A percentile compares a stretch with the other conserved stretches of the same genome.
These are phyloP conservation scores for Heteromeles arbutifolia DNA, from an alignment of 306 rosid genomes.

Conservation along the genomic window DNA sequence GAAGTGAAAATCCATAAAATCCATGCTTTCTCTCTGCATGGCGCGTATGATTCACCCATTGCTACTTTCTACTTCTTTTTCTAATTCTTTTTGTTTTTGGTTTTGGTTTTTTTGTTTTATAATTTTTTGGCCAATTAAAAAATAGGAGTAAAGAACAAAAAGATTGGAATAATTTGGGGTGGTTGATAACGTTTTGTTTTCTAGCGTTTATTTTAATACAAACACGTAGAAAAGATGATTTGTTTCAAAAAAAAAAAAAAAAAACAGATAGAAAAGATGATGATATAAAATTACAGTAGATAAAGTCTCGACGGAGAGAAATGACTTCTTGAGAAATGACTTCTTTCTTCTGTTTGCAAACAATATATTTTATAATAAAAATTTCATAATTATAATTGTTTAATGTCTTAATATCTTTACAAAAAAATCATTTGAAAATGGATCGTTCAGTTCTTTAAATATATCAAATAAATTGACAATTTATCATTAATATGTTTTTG, in stretches of 20 bases:
- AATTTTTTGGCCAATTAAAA: background rate
- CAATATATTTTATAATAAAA: too few species aligned
- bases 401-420: too few species aligned
- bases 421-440: too few species aligned
- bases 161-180: background rate
- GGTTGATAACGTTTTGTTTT: background rate
- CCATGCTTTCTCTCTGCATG: background rate
- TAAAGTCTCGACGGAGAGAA: too few species aligned
- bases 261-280: background rate
- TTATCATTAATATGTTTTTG: too few species aligned
- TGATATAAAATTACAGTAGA: background rate
- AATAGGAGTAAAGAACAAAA: background rate
- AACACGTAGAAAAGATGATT: background rate
- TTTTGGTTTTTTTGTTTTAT: background rate
- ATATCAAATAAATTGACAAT: too few species aligned
- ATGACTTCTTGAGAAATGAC: too few species aligned
- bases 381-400: too few species aligned
- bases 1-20: background rate
- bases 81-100: background rate
- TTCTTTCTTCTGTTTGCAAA: too few species aligned
- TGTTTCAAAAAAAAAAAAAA: too few species aligned
- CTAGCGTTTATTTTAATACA: background rate
- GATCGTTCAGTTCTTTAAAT: too few species aligned
- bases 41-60: background rate
- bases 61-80: background rate